Evolutionary conservation across 768 basidiomycete genomes (phyloP), one percentile per base, ranked within the genome.

Genomic region (Myochromella boudieri): DNA sequence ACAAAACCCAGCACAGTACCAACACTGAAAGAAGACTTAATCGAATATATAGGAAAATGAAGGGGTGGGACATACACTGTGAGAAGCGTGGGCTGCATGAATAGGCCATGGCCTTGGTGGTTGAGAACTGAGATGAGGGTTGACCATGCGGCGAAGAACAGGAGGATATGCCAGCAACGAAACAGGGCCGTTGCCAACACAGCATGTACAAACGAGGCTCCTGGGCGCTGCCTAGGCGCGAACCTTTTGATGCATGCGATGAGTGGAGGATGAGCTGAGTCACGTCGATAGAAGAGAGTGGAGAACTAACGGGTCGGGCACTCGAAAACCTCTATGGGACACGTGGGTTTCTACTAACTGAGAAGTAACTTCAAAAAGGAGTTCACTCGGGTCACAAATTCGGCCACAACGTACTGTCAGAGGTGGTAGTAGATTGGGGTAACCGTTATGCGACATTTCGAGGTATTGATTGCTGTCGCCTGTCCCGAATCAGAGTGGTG

Each of bases 1-100:
- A 87, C 77, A 53, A 87, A 87, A 74, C 85, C 86, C 18, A 87
- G 70, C 1, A 87, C 82, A 3, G 84, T 85, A 74, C 86, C 74
- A 38, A 74, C 54, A 15, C 68, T 75, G 52, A 3, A 33, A 4
- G 69, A 33, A 74, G 65, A 3, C 65, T 64, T 6, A 44, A 36
- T 27, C 26, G 14, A 48, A 28, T 18, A 33, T 56, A 4, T 64
- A 60, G 20, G 66, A 56, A 1, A 62, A 64, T 33, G 5, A 20
- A n/a, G n/a, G 47, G 64, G 31, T 43, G 20, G 22, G 3, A 66
- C 82, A 51, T 65, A 85, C 84, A 85, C 82, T 25, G 85, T 87
- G 38, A 87, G 68, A n/a, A 88, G 68, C 0, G 82, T 83, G 9
- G 72, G 62, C 27, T 73, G 64, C 15, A 84, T 64, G 14, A 58